phyloP scores from a whole-genome alignment of 2,329 filamentous ascomycete species.

The Penicillium fuscoglaucum region DNA sequence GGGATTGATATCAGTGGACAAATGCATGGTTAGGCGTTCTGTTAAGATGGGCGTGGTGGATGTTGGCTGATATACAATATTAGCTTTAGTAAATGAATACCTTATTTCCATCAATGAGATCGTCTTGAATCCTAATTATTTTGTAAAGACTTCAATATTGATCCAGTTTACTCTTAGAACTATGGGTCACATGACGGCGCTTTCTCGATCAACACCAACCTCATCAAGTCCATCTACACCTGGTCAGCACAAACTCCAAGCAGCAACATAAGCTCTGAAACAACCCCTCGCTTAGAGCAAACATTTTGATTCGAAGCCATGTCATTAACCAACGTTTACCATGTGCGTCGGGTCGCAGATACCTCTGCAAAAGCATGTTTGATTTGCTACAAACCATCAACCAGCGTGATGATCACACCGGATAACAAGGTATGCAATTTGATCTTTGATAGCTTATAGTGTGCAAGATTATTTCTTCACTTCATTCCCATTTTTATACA shows the following conservation, averaged over 20 bases:
- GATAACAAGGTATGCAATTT: constrained; percentile 72
- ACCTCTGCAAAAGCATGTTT: constrained; percentile 80
- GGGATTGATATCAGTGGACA: constrained; percentile 22
- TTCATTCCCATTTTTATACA: not conserved
- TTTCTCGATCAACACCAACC: constrained; percentile 8
- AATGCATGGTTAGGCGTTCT: constrained; percentile 34
- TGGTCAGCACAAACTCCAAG: not conserved
- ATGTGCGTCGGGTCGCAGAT: constrained; percentile 83
- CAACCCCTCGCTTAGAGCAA: too few species aligned
- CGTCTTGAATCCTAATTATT: not conserved
- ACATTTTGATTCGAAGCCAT: constrained; percentile 11
- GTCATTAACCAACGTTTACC: constrained; percentile 72
- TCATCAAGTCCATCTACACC: constrained; percentile 5
- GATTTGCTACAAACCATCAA: constrained; percentile 86
- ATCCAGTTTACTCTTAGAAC: not conserved
- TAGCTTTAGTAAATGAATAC: constrained; percentile 2
- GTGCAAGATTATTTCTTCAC: not conserved
- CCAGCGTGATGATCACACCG: constrained; percentile 82
- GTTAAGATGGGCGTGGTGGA: constrained; percentile 4
- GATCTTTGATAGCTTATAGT: not conserved
- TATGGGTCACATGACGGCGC: constrained; percentile 23
- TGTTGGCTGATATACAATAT: constrained; percentile 4
- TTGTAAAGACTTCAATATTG: not conserved
- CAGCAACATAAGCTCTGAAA: not conserved
- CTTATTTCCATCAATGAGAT: not conserved